These are phyloP conservation scores for Linanthus parryae DNA, from an alignment of 148 eudicot genomes.

Conservation along the genomic window DNA sequence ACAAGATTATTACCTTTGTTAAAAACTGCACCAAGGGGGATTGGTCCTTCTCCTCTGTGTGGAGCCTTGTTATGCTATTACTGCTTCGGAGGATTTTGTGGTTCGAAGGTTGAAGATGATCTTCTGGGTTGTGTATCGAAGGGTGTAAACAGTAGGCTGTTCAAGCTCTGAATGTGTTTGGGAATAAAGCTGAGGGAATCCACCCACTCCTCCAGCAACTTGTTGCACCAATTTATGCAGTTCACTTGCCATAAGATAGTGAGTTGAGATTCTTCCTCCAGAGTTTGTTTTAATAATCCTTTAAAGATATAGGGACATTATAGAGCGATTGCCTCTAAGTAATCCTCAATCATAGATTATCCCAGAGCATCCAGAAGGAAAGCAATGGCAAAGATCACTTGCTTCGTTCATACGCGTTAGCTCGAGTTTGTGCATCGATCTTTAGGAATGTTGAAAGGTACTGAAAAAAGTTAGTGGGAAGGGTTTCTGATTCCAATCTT, in stretches of 20 bases:
- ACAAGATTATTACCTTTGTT: background rate
- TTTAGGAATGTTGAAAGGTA: background rate
- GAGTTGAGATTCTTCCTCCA: background rate
- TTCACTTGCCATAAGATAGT: too few species aligned
- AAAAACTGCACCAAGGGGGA: background rate
- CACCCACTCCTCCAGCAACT: background rate
- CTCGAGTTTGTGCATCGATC: background rate
- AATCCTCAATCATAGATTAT: background rate
- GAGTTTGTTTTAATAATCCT: background rate
- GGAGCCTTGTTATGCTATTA: background rate
- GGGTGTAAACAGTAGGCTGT: background rate
- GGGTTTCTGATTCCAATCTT: conserved; percentile 5
- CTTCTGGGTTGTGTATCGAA: background rate
- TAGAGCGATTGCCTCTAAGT: background rate
- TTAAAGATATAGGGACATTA: background rate
- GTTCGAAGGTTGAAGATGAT: conserved; percentile 8
- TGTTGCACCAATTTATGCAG: background rate
- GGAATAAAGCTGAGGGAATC: background rate
- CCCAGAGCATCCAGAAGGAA: background rate
- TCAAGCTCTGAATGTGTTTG: background rate
- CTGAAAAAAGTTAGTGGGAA: conserved; percentile 6
- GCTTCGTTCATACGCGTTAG: conserved; percentile 10
- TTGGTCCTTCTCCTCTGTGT: conserved; percentile 3
- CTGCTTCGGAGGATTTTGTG: background rate
- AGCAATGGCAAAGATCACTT: background rate